Conservation (phyloP, 306 rosid genomes). For the Prunus padus region DNA sequence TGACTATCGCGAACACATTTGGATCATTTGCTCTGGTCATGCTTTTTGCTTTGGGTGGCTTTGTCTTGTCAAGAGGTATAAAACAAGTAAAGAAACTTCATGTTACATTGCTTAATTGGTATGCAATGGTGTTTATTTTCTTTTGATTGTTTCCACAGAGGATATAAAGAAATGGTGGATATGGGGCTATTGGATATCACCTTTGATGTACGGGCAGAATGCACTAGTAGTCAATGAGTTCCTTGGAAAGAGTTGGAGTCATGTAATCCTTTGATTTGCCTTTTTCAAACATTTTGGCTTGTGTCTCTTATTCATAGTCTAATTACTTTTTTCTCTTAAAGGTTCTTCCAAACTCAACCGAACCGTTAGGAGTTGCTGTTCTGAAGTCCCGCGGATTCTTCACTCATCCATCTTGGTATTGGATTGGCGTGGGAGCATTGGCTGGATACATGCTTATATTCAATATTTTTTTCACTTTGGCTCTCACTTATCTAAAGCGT, state of each 20-base stretch:
- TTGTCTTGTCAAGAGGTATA: conserved; percentile 53
- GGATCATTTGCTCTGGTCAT: conserved; percentile 30
- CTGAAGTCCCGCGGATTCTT: conserved; percentile 48
- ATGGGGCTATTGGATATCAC: conserved; percentile 29
- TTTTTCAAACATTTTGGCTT: neutral
- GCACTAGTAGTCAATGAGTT: conserved; percentile 29
- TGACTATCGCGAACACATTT: conserved; percentile 39
- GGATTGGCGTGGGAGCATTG: conserved; percentile 21
- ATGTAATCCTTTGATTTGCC: neutral
- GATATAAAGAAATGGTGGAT: conserved; percentile 28
- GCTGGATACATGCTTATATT: conserved; percentile 31
- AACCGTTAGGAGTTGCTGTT: conserved; percentile 40
- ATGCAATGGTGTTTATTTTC: neutral
- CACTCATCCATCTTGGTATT: conserved; percentile 28
- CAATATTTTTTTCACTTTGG: conserved; percentile 36
- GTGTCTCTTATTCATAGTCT: neutral
- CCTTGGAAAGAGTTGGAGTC: conserved; percentile 21
- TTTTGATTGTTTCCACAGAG: conserved; percentile 1
- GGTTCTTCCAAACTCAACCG: conserved; percentile 39
- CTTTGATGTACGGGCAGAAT: conserved; percentile 30
- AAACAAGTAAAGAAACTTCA: neutral
- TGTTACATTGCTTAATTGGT: neutral
- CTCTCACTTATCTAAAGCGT: conserved; percentile 51
- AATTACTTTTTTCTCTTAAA: conserved; percentile 2
- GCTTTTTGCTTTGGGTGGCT: conserved; percentile 46